Evolutionary conservation across 768 basidiomycete species (phyloP).

Genomic region (Lactarius indigo): DNA sequence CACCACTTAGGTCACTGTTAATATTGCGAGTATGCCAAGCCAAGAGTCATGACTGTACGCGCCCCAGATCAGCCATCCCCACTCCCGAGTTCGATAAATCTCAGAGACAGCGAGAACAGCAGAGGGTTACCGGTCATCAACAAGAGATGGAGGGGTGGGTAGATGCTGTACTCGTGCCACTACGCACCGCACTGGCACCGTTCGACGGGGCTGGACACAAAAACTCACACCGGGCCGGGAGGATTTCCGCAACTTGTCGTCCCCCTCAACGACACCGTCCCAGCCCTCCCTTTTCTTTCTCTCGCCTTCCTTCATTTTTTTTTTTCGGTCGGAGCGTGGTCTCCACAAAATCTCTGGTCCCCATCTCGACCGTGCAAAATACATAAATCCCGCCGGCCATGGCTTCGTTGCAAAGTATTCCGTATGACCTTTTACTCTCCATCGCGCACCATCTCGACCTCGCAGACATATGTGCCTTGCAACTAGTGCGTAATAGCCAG

Average conservation of each 20-base stretch:
- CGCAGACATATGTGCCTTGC: slow-evolving; percentile 56
- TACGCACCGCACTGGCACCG: neutral
- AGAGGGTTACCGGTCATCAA: neutral
- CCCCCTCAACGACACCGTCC: neutral
- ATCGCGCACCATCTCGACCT: slow-evolving; percentile 60
- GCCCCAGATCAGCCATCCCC: neutral
- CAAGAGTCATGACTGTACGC: neutral
- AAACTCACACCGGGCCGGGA: slow-evolving; percentile 5
- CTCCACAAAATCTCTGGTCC: neutral
- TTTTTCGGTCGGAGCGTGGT: neutral
- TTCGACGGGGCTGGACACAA: neutral
- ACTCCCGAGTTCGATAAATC: neutral
- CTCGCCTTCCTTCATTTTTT: neutral
- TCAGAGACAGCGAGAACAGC: neutral
- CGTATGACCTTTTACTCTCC: slow-evolving; percentile 69
- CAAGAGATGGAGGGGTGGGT: neutral
- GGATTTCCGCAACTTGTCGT: slow-evolving; percentile 1
- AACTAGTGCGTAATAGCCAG: slow-evolving; percentile 47
- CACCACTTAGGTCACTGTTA: neutral
- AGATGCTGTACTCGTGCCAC: neutral
- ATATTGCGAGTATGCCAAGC: neutral
- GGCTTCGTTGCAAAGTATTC: slow-evolving; percentile 42
- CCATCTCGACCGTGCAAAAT: neutral
- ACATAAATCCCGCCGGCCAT: neutral
- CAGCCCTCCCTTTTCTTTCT: neutral